Evolutionary conservation across 176 grass and related monocot genomes (phyloP).

Genomic region (Bromus sterilis): DNA sequence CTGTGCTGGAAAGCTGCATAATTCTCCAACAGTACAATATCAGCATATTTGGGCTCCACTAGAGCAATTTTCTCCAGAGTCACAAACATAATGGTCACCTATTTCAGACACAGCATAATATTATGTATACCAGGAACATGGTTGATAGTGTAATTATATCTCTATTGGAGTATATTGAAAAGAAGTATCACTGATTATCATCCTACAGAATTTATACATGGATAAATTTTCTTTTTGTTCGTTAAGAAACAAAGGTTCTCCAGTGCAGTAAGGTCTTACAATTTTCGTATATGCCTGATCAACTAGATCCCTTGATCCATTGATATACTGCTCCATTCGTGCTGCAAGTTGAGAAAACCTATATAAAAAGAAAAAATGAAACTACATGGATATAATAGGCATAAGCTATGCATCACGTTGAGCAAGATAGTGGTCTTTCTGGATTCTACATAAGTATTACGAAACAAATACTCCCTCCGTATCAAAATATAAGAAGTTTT

Average conservation of each 20-base stretch:
- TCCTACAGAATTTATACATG: background rate
- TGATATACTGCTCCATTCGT: slow-evolving; percentile 86
- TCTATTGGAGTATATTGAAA: background rate
- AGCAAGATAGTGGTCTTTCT: background rate
- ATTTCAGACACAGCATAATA: slow-evolving; percentile 8
- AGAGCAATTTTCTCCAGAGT: slow-evolving; percentile 89
- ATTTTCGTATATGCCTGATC: slow-evolving; percentile 94
- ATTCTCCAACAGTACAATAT: slow-evolving; percentile 91
- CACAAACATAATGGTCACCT: slow-evolving; percentile 95
- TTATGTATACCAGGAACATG: background rate
- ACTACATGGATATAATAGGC: background rate
- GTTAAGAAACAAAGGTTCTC: background rate
- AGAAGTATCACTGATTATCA: background rate
- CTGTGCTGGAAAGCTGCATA: slow-evolving; percentile 97
- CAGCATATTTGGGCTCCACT: slow-evolving; percentile 79
- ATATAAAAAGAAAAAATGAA: slow-evolving; percentile 13
- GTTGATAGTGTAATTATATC: background rate
- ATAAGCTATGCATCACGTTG: background rate
- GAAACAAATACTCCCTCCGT: too few species aligned
- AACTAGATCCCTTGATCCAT: slow-evolving; percentile 88
- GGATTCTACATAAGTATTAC: background rate
- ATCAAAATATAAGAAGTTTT: too few species aligned
- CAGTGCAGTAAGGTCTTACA: slow-evolving; percentile 29
- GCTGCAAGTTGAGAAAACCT: slow-evolving; percentile 85
- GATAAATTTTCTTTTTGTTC: background rate